Conservation (phyloP, 768 basidiomycete species). For the Tylopilus balloui region DNA sequence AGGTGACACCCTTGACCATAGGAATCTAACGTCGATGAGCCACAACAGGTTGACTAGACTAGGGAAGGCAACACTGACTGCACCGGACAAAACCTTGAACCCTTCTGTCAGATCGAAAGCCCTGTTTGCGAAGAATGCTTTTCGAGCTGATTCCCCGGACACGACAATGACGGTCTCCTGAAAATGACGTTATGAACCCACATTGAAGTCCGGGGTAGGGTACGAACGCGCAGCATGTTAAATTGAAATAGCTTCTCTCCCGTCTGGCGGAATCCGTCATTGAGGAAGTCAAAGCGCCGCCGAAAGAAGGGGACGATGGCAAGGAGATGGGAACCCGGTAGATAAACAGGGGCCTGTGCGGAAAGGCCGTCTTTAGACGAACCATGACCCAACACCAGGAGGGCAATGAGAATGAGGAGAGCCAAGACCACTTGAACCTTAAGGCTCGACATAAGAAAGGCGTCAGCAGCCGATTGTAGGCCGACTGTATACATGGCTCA, state of each 20-base stretch:
- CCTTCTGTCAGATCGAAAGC: constrained; percentile 74
- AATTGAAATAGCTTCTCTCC: constrained; percentile 67
- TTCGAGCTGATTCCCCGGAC: constrained; percentile 67
- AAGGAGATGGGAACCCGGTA: constrained; percentile 57
- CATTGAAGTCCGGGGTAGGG: constrained; percentile 6
- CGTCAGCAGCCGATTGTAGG: constrained; percentile 36
- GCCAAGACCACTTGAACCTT: constrained; percentile 33
- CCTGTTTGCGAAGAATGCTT: constrained; percentile 65
- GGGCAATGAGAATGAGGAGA: constrained; percentile 33
- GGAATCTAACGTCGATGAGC: constrained; percentile 50
- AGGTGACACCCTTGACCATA: constrained; percentile 70
- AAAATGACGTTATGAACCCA: constrained; percentile 18
- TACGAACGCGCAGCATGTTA: constrained; percentile 58
- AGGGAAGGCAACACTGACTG: constrained; percentile 43
- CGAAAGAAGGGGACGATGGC: constrained; percentile 67
- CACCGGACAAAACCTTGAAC: constrained; percentile 74
- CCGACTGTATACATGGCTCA: constrained; percentile 41
- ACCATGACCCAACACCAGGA: constrained; percentile 36
- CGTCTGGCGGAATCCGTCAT: constrained; percentile 64
- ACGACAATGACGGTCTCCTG: constrained; percentile 73
- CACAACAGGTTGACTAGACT: constrained; percentile 16
- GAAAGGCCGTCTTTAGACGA: constrained; percentile 44
- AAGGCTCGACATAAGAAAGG: constrained; percentile 33
- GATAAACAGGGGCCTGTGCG: constrained; percentile 42
- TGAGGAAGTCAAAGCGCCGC: constrained; percentile 65